Percentiles rank a stretch among this genome's conserved stretches.
Conservation (phyloP, 2,329 filamentous ascomycete genomes). For the Pseudogymnoascus sp. region DNA sequence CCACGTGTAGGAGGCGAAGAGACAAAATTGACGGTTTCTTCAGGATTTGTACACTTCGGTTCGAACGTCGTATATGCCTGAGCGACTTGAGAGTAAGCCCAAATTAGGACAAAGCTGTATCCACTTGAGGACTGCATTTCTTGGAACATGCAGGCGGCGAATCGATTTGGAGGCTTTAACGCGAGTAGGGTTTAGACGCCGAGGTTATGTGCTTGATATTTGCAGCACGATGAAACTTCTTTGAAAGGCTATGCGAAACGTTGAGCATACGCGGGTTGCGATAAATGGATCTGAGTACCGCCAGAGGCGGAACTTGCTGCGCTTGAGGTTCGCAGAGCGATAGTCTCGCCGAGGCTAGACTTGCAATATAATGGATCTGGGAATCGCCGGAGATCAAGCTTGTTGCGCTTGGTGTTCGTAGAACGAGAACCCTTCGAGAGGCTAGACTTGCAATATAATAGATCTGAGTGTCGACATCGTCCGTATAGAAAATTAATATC, state of each 20-base stretch:
- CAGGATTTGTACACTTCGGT: constrained; percentile 20
- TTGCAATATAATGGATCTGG: too few relatives aligned
- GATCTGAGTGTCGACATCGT: background rate
- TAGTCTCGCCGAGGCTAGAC: too few relatives aligned
- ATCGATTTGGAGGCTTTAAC: too few relatives aligned
- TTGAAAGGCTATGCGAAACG: too few relatives aligned
- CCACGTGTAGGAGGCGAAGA: constrained; percentile 14
- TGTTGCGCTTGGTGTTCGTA: background rate
- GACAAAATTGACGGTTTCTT: constrained; percentile 15
- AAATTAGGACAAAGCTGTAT: background rate
- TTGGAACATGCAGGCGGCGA: too few relatives aligned
- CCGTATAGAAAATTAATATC: background rate
- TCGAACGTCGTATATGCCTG: constrained; percentile 6
- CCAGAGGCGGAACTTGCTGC: too few relatives aligned
- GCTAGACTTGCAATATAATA: background rate
- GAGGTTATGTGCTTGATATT: background rate
- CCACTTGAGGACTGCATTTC: background rate
- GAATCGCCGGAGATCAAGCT: too few relatives aligned
- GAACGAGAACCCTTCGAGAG: background rate
- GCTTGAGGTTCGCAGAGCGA: too few relatives aligned
- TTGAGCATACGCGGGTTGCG: too few relatives aligned
- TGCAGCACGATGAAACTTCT: too few relatives aligned
- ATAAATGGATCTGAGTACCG: too few relatives aligned
- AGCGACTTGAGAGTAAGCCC: background rate
- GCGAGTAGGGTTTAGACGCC: background rate